A percentile compares a stretch with the other conserved stretches of the same genome.
Evolutionary conservation across 371 early-diverging fungal species (phyloP).

Genomic region (Mucor irregularis): DNA sequence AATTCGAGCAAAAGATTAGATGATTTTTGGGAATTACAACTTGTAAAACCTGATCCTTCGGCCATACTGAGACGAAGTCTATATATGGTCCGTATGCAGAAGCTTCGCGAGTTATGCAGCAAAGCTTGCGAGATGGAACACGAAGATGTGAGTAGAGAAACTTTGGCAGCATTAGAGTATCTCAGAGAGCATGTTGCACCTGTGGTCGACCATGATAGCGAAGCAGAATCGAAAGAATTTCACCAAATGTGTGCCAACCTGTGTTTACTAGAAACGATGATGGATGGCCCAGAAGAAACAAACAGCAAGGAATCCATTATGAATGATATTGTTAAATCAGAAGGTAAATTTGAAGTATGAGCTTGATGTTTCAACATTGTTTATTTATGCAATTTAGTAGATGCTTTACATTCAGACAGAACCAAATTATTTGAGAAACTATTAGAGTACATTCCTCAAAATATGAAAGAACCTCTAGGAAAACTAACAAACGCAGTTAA

Average conservation of each 20-base stretch:
- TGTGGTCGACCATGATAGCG: constrained; percentile 68
- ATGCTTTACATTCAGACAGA: constrained; percentile 48
- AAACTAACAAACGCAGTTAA: constrained; percentile 73
- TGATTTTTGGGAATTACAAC: constrained; percentile 83
- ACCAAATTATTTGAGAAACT: constrained; percentile 70
- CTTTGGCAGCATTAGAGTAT: constrained; percentile 65
- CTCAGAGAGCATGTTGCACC: constrained; percentile 64
- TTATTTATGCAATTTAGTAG: constrained; percentile 5
- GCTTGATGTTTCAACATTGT: not conserved
- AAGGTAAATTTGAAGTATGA: constrained; percentile 5
- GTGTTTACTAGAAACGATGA: constrained; percentile 31
- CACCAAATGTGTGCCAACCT: constrained; percentile 62
- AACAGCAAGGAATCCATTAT: not conserved
- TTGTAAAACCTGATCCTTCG: constrained; percentile 60
- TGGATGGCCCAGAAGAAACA: not conserved
- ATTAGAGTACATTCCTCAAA: constrained; percentile 74
- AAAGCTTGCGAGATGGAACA: not conserved
- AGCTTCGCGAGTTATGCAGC: constrained; percentile 66
- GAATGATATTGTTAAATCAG: not conserved
- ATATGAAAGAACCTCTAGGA: constrained; percentile 79
- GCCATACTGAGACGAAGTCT: constrained; percentile 62
- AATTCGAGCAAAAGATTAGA: constrained; percentile 65
- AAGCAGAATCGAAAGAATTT: constrained; percentile 65
- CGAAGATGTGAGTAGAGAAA: constrained; percentile 3
- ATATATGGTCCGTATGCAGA: constrained; percentile 69